Conservation (phyloP, 768 basidiomycete genomes). For the Leccinum truebloodii region DNA sequence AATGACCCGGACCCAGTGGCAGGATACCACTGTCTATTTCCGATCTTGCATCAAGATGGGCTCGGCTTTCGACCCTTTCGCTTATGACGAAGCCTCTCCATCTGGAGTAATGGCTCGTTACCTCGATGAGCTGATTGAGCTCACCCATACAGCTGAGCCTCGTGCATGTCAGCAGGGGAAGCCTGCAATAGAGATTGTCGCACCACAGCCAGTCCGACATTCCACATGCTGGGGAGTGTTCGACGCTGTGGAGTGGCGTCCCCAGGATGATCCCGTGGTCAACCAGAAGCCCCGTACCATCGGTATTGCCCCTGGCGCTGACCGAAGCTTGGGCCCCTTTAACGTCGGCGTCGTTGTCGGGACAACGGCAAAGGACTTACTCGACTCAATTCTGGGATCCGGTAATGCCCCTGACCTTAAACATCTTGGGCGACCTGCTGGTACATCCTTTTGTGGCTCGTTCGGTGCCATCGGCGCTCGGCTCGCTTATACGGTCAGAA, state of each 20-base stretch:
- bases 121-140: conserved; percentile 23
- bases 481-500: conserved; percentile 23
- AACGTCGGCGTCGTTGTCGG: conserved; percentile 6
- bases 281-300: conserved; percentile 28
- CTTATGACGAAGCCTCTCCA: conserved; percentile 16
- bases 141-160: conserved; percentile 6
- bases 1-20: conserved; percentile 24
- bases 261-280: conserved; percentile 32
- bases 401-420: conserved; percentile 3
- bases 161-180: not conserved
- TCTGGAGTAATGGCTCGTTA: conserved; percentile 16
- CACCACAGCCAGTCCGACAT: conserved; percentile 17
- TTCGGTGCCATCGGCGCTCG: conserved; percentile 26
- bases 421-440: conserved; percentile 11
- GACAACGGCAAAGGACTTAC: conserved; percentile 28
- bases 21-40: conserved; percentile 23
- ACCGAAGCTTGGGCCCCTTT: conserved; percentile 1
- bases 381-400: conserved; percentile 29
- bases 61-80: conserved; percentile 27
- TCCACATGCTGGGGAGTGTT: conserved; percentile 13
- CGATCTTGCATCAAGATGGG: conserved; percentile 30
- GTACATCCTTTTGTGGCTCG: conserved; percentile 29
- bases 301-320: conserved; percentile 33
- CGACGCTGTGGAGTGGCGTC: conserved; percentile 29
- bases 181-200: conserved; percentile 9